These are phyloP conservation scores for Fusarium algeriense DNA, from an alignment of 2,329 filamentous ascomycete species.

Conservation along the genomic window DNA sequence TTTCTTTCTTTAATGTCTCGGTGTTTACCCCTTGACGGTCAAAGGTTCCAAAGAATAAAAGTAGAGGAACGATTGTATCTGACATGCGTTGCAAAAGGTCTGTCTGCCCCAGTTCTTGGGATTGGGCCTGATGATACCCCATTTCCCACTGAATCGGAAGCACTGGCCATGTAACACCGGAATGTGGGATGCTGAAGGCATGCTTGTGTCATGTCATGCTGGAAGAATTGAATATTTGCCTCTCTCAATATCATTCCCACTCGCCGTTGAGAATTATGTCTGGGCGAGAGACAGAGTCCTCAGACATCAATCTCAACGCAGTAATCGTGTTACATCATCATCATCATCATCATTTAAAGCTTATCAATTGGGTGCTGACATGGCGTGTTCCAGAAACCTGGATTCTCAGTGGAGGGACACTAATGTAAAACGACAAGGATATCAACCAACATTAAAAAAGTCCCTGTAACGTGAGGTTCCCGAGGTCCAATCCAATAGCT, in stretches of 20 bases:
- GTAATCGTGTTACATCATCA: background rate
- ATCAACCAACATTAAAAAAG: conserved; percentile 2
- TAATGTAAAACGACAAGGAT: background rate
- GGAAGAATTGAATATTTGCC: background rate
- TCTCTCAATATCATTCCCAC: background rate
- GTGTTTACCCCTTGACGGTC: background rate
- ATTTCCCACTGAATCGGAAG: background rate
- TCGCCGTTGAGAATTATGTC: background rate
- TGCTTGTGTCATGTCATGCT: background rate
- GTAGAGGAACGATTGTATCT: background rate
- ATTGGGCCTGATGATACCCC: background rate
- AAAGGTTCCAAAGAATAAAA: background rate
- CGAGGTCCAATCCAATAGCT: conserved; percentile 6
- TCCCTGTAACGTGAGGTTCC: background rate
- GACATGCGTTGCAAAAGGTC: conserved; percentile 2
- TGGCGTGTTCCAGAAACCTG: conserved; percentile 2
- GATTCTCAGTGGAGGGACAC: background rate
- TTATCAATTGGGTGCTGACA: conserved; percentile 26
- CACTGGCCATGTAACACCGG: background rate
- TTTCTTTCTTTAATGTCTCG: background rate
- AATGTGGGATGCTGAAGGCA: background rate
- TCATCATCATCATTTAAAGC: background rate
- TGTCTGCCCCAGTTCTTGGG: background rate
- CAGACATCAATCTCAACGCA: background rate
- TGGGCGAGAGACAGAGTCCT: background rate